A percentile compares a stretch with the other conserved stretches of the same genome.
Evolutionary conservation across 2,329 filamentous ascomycete genomes (phyloP).

Genomic region (Parastagonospora avenae): DNA sequence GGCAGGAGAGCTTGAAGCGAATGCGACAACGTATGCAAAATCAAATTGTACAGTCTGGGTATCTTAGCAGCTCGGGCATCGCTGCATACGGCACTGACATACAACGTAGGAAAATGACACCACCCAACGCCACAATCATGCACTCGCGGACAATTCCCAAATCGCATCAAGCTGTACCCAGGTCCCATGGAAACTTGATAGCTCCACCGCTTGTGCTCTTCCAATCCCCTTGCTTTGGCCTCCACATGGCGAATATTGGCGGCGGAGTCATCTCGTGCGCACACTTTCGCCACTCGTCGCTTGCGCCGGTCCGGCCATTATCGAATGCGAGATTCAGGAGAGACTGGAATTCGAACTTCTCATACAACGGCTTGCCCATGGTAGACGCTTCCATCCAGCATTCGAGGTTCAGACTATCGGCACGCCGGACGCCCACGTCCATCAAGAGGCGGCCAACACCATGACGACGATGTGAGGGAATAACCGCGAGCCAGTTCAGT

Average conservation of each 20-base stretch:
- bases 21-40: no score
- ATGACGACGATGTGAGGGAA: constrained; percentile 41
- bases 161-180: constrained; percentile 8
- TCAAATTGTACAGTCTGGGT: background rate
- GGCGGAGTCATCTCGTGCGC: constrained; percentile 41
- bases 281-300: constrained; percentile 40
- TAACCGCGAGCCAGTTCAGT: constrained; percentile 45
- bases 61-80: background rate
- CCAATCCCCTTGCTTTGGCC: constrained; percentile 30
- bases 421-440: constrained; percentile 37
- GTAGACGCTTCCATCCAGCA: constrained; percentile 47
- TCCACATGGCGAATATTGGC: constrained; percentile 41
- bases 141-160: background rate
- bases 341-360: constrained; percentile 36
- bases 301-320: constrained; percentile 25
- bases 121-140: no score
- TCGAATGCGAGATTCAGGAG: constrained; percentile 40
- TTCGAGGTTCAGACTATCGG: constrained; percentile 42
- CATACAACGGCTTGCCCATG: constrained; percentile 46
- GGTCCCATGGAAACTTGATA: constrained; percentile 31
- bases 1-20: background rate
- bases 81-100: no score
- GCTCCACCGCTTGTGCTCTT: constrained; percentile 13
- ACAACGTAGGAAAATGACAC: no score
- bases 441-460: constrained; percentile 46